These are phyloP conservation scores for Peniophora sp. DNA, from an alignment of 1,284 basidiomycete species.

Conservation along the genomic window DNA sequence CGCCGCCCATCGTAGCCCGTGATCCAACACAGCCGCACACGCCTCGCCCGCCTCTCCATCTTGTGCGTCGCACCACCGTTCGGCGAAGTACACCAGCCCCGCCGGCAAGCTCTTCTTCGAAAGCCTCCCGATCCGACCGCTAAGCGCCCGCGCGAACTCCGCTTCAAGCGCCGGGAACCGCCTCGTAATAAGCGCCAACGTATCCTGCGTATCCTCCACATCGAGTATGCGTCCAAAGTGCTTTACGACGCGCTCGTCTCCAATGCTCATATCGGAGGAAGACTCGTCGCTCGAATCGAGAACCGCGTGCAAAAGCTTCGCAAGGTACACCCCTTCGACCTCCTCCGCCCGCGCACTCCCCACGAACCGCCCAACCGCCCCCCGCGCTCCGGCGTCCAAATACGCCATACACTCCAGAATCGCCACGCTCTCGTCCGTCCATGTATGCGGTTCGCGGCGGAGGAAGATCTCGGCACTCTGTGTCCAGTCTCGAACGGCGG, in stretches of 20 bases:
- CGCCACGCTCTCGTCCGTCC: slow-evolving; percentile 31
- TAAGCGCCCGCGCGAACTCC: slow-evolving; percentile 11
- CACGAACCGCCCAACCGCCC: slow-evolving; percentile 22
- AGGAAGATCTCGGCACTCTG: slow-evolving; percentile 27
- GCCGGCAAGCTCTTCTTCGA: slow-evolving; percentile 8
- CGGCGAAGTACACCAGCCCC: slow-evolving; percentile 6
- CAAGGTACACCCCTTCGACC: slow-evolving; percentile 23
- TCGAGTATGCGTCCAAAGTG: slow-evolving; percentile 14
- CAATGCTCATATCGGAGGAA: neutral
- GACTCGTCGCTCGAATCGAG: slow-evolving; percentile 22
- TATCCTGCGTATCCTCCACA: neutral
- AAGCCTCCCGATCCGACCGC: slow-evolving; percentile 5
- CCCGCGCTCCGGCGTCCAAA: slow-evolving; percentile 14
- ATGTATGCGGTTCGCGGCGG: slow-evolving; percentile 19
- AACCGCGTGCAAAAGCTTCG: slow-evolving; percentile 31
- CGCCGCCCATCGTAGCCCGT: slow-evolving; percentile 42
- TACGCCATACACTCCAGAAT: slow-evolving; percentile 38
- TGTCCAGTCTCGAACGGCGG: slow-evolving; percentile 15
- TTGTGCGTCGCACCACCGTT: neutral
- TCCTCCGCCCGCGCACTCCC: slow-evolving; percentile 12
- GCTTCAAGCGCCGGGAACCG: slow-evolving; percentile 9
- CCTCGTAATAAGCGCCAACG: slow-evolving; percentile 3
- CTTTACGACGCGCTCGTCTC: neutral
- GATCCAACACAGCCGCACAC: slow-evolving; percentile 30
- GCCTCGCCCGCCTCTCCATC: slow-evolving; percentile 11